Percentiles rank a stretch among this genome's conserved stretches.
Conservation (phyloP, 352 stramenopile species). For the Pythium rhizo-oryzae region DNA sequence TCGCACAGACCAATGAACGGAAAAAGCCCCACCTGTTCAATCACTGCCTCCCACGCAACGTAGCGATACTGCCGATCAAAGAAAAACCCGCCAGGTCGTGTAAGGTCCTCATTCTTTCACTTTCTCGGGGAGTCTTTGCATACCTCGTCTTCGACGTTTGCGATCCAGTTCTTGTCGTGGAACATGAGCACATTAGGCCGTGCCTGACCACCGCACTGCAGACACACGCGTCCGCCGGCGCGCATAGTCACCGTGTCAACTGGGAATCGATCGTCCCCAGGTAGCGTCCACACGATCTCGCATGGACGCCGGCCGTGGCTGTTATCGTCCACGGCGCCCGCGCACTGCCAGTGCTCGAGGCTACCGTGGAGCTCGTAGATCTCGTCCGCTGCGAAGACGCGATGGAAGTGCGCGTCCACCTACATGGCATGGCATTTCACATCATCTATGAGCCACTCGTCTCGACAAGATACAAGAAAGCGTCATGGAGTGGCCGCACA, state of each 20-base stretch:
- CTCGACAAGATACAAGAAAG: not conserved
- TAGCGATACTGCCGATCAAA: conserved; percentile 49
- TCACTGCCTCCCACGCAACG: conserved; percentile 74
- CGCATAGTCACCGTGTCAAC: conserved; percentile 73
- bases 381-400: conserved; percentile 70
- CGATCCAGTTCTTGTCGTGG: conserved; percentile 83
- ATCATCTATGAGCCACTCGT: not conserved
- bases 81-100: not conserved
- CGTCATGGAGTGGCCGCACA: conserved; percentile 36
- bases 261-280: conserved; percentile 53
- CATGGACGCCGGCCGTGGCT: conserved; percentile 39
- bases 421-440: conserved; percentile 14
- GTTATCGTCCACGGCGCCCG: conserved; percentile 48
- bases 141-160: conserved; percentile 72
- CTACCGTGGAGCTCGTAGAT: conserved; percentile 91
- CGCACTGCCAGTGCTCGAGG: conserved; percentile 79
- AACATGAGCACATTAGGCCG: conserved; percentile 94
- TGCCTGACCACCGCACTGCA: conserved; percentile 56
- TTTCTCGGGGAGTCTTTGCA: not conserved
- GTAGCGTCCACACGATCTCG: conserved; percentile 60
- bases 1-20: not conserved
- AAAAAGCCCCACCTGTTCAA: conserved; percentile 50
- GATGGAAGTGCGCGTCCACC: conserved; percentile 89
- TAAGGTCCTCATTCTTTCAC: too few relatives aligned
- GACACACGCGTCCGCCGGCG: conserved; percentile 45